Evolutionary conservation across 148 eudicot genomes (phyloP).

Genomic region (Diospyros kaki): DNA sequence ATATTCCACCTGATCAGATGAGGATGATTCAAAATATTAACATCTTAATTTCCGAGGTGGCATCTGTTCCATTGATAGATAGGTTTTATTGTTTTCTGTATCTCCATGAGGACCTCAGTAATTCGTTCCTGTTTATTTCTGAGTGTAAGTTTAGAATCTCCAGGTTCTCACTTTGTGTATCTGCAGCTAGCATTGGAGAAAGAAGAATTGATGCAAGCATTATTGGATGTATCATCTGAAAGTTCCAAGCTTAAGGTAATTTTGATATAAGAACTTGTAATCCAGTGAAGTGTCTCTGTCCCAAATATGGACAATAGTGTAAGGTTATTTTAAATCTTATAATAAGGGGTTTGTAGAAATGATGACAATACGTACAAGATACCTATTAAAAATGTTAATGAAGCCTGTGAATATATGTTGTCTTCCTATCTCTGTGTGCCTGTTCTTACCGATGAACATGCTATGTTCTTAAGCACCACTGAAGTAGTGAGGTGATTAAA

Average conservation of each 20-base stretch:
- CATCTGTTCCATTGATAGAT: constrained; percentile 3
- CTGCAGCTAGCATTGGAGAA: constrained; percentile 79
- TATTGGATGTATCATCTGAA: constrained; percentile 57
- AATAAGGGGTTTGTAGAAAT: background rate
- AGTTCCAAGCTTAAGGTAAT: constrained; percentile 75
- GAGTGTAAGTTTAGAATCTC: background rate
- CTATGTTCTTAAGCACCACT: background rate
- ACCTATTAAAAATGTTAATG: background rate
- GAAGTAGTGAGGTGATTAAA: background rate
- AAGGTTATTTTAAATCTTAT: background rate
- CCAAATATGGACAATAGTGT: background rate
- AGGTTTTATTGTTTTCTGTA: background rate
- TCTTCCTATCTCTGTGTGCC: too few relatives aligned
- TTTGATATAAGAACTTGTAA: background rate
- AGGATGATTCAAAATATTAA: constrained; percentile 71
- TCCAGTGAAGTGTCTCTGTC: background rate
- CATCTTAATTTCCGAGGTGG: constrained; percentile 78
- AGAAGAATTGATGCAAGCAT: constrained; percentile 68
- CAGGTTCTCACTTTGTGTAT: constrained; percentile 9
- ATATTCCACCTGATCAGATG: constrained; percentile 79
- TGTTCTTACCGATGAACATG: background rate
- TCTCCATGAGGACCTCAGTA: background rate
- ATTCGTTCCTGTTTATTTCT: background rate
- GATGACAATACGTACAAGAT: background rate
- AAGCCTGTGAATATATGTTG: background rate